Conservation (phyloP, 768 basidiomycete species). For the Tubosaeta sp. region DNA sequence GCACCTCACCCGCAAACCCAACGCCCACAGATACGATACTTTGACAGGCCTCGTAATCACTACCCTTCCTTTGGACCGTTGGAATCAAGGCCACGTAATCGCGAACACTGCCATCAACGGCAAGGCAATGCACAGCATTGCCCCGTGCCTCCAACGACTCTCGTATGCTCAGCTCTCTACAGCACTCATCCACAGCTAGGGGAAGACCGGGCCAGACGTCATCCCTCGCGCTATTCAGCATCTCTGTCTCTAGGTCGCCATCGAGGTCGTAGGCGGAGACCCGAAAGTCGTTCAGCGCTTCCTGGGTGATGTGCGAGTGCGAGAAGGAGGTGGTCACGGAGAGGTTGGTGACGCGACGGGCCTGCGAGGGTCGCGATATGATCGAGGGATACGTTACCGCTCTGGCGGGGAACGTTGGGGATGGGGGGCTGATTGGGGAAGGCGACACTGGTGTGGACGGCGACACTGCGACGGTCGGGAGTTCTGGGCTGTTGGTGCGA, state of each 20-base stretch:
- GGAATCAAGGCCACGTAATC: not conserved
- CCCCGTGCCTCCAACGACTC: not conserved
- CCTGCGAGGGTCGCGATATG: conserved; percentile 6
- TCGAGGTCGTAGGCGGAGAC: conserved; percentile 26
- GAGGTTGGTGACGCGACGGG: conserved; percentile 18
- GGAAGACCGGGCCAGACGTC: conserved; percentile 13
- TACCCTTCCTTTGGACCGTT: not conserved
- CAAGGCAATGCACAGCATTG: not conserved
- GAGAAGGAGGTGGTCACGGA: conserved; percentile 21
- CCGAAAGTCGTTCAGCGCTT: conserved; percentile 19
- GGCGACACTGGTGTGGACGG: conserved; percentile 4
- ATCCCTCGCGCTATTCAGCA: conserved; percentile 21
- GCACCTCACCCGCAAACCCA: too few relatives aligned
- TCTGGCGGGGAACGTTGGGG: not conserved
- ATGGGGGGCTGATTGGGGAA: not conserved
- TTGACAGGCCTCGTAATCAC: conserved; percentile 12
- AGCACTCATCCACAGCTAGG: conserved; percentile 11
- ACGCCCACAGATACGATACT: not conserved
- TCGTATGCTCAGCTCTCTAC: not conserved
- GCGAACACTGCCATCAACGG: conserved; percentile 8
- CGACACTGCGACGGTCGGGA: not conserved
- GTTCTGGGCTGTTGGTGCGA: not conserved
- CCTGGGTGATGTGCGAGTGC: conserved; percentile 22
- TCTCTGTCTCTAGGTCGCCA: conserved; percentile 22
- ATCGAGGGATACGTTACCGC: not conserved